phyloP scores from a whole-genome alignment of 2,329 filamentous ascomycete genomes.

The Arthroderma sp. region DNA sequence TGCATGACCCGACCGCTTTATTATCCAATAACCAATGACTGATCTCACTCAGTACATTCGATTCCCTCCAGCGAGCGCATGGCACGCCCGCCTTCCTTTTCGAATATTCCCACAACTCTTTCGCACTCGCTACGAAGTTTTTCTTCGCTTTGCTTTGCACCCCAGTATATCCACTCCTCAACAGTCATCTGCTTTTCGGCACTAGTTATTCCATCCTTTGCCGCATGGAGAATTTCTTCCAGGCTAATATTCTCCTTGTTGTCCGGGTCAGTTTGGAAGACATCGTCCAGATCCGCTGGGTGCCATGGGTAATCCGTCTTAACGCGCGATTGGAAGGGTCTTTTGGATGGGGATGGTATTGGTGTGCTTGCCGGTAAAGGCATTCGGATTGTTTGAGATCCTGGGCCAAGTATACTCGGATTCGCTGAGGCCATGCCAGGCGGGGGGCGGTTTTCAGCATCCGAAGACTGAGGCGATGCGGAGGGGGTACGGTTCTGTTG shows the following conservation, averaged over 20 bases:
- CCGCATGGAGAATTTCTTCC: conserved; percentile 36
- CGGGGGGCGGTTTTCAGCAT: conserved; percentile 67
- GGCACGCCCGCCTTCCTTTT: conserved; percentile 66
- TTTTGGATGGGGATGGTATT: conserved; percentile 46
- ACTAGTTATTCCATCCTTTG: conserved; percentile 51
- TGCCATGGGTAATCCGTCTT: conserved; percentile 52
- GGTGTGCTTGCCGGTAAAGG: conserved; percentile 33
- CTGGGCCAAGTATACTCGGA: conserved; percentile 23
- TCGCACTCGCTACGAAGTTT: conserved; percentile 72
- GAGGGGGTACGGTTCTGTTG: conserved; percentile 42
- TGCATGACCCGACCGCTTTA: too few species aligned
- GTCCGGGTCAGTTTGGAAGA: conserved; percentile 30
- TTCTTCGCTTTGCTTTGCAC: conserved; percentile 67
- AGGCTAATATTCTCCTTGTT: conserved; percentile 39
- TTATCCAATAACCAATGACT: too few species aligned
- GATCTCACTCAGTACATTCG: conserved; percentile 31
- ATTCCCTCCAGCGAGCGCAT: conserved; percentile 66
- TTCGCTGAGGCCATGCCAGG: conserved; percentile 47
- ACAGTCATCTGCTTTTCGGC: conserved; percentile 83
- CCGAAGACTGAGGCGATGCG: conserved; percentile 60
- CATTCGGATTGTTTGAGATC: conserved; percentile 24
- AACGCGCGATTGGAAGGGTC: conserved; percentile 30
- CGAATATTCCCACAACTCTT: conserved; percentile 66
- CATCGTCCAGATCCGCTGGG: conserved; percentile 59
- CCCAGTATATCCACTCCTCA: conserved; percentile 79